phyloP scores from a whole-genome alignment of 1,284 basidiomycete genomes.

The Puccinia triticina region DNA sequence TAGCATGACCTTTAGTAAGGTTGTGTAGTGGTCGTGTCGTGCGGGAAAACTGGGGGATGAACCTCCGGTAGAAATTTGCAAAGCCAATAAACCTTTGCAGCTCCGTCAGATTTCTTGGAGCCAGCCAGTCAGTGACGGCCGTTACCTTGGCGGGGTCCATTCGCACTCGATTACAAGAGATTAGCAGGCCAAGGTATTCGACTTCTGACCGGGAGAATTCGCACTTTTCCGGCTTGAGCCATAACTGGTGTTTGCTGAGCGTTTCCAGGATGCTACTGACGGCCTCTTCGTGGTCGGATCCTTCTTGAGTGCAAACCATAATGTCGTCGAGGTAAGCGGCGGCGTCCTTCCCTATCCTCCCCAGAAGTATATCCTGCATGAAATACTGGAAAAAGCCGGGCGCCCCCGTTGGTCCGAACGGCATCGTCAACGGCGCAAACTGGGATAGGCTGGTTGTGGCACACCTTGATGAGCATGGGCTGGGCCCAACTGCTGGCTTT shows the following conservation, averaged over 20 bases:
- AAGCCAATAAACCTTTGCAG: background rate
- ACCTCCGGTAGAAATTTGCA: background rate
- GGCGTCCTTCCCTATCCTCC: background rate
- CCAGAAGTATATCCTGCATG: background rate
- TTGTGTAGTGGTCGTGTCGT: background rate
- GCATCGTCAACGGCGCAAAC: background rate
- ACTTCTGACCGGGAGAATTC: background rate
- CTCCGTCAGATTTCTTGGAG: background rate
- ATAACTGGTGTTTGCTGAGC: background rate
- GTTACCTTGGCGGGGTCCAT: conserved; percentile 10
- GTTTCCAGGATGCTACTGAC: background rate
- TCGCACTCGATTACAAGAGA: background rate
- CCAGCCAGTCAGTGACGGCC: background rate
- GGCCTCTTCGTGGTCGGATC: background rate
- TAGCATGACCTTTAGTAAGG: background rate
- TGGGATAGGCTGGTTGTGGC: too few relatives aligned
- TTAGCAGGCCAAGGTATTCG: background rate
- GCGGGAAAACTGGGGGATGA: background rate
- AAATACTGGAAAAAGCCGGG: background rate
- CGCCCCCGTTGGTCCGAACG: background rate
- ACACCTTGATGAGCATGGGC: too few relatives aligned
- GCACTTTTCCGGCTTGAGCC: background rate
- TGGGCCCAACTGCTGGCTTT: too few relatives aligned
- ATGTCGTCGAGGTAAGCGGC: background rate
- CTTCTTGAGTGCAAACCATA: background rate